Evolutionary conservation across 495 filamentous ascomycete genomes (phyloP), one percentile per base, ranked within the genome.

Genomic region (Hyaloscypha bicolor): DNA sequence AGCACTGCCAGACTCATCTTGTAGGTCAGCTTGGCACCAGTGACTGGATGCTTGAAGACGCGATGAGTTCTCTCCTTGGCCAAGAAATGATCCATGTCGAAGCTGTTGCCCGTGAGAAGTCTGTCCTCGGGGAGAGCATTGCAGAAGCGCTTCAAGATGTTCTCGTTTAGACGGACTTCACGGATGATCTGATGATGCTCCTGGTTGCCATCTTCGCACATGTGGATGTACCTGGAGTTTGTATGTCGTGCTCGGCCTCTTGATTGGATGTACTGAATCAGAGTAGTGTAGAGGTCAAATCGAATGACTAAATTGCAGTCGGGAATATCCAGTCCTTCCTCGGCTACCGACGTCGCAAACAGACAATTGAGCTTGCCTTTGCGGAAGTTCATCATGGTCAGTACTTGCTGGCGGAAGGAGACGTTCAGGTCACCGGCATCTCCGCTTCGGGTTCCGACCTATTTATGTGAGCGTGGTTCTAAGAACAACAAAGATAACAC

Each of bases 201-300:
- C 2, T 63, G 52, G 73, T 97, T 97, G 0, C 79, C 80, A 8
- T 69, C 74, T 75, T 97, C 93, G 9, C 91, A 69, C 90, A 99
- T 94, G 73, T 91, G 91, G 35, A 93, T 85, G 76, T 94, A 98
- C 74, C 85, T 87, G 0, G 94, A 97, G 57, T 89, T 81, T 1
- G 77, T 71, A 72, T 91, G 90, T 11, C 95, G 85, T 53, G 95
- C 95, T 69, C 95, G 85, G n/a, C 95, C 95, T 42, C 93, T 85
- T 22, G 94, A 97, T 75, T 99, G 95, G 21, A 99, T 90, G 76
- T 97, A 98, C 74, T 96, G 93, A 64, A 99, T 98, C 75, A 97
- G 81, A 0, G 95, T 97, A 11, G 85, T 76, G 76, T 93, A 97
- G n/a, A 97, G 83, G 75, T 97, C 90, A 73, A 97, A 99, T 25